A percentile compares a stretch with the other conserved stretches of the same genome.
These are phyloP conservation scores for Diaporthe vaccinii DNA, from an alignment of 2,329 filamentous ascomycete species.

Conservation along the genomic window DNA sequence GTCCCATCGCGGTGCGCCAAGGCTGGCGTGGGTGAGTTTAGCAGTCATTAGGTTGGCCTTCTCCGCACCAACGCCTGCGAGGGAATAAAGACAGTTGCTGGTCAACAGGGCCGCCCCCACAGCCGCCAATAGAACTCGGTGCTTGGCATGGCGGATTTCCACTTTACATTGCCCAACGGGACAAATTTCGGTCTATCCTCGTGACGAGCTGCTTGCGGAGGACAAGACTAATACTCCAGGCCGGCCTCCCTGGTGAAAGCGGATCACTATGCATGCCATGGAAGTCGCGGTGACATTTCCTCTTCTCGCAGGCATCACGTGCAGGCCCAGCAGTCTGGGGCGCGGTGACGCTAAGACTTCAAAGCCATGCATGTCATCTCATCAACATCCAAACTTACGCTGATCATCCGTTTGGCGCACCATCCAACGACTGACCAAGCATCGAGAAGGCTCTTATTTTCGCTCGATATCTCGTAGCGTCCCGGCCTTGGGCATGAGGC, in stretches of 20 bases:
- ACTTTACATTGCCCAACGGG: constrained; percentile 9
- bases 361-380: constrained; percentile 3
- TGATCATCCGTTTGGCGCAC: constrained; percentile 7
- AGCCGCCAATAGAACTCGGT: not conserved
- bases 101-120: constrained; percentile 25
- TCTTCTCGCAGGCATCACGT: not conserved
- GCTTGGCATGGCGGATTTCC: constrained; percentile 26
- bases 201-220: not conserved
- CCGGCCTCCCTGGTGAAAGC: not conserved
- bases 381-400: constrained; percentile 6
- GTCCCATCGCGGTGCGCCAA: constrained; percentile 27
- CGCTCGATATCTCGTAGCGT: constrained; percentile 17
- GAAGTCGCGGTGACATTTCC: not conserved
- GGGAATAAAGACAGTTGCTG: constrained; percentile 9
- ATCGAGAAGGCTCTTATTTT: not conserved
- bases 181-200: constrained; percentile 28
- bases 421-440: not conserved
- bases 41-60: constrained; percentile 27
- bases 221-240: too few species aligned
- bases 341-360: not conserved
- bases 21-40: constrained; percentile 9
- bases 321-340: constrained; percentile 11
- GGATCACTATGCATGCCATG: not conserved
- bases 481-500: not conserved
- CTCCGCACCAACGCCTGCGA: not conserved